Conservation (phyloP, 1,139 yeast genomes). For the Geotrichum histeridarum region DNA sequence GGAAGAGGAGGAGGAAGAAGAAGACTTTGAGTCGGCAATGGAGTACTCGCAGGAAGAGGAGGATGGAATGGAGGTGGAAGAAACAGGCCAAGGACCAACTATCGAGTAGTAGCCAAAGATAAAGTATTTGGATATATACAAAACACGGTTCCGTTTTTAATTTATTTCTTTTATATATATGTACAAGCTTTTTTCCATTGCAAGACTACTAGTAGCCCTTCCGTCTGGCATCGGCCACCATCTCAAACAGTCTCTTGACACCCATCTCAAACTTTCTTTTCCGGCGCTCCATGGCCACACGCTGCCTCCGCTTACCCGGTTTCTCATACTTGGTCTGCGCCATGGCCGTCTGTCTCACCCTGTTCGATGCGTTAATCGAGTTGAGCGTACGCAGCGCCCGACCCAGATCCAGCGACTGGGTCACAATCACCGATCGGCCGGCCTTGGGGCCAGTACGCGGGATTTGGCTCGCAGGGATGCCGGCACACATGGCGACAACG, state of each 20-base stretch:
- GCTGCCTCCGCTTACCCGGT: constrained; percentile 36
- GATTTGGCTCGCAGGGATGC: constrained; percentile 7
- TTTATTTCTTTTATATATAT: not conserved
- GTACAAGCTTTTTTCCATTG: not conserved
- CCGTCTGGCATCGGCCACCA: constrained; percentile 38
- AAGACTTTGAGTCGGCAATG: not conserved
- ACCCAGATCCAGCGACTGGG: constrained; percentile 25
- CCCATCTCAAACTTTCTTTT: constrained; percentile 36
- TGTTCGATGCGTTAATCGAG: constrained; percentile 31
- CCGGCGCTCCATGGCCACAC: constrained; percentile 33
- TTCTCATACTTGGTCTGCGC: constrained; percentile 35
- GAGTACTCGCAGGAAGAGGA: not conserved
- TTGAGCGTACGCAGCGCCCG: constrained; percentile 31
- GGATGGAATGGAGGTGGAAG: not conserved
- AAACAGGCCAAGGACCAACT: not conserved
- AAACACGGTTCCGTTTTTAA: not conserved
- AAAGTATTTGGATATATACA: not conserved
- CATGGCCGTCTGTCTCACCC: constrained; percentile 29
- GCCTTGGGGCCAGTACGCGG: constrained; percentile 32
- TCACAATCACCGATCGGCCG: constrained; percentile 34
- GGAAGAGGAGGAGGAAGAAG: constrained; percentile 10
- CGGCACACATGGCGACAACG: constrained; percentile 5
- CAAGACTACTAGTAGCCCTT: constrained; percentile 33
- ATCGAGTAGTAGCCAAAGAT: too few species aligned
- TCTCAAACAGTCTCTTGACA: constrained; percentile 34